These are phyloP conservation scores for Phyllosticta citriasiana DNA, from an alignment of 2,329 filamentous ascomycete genomes.

Conservation along the genomic window DNA sequence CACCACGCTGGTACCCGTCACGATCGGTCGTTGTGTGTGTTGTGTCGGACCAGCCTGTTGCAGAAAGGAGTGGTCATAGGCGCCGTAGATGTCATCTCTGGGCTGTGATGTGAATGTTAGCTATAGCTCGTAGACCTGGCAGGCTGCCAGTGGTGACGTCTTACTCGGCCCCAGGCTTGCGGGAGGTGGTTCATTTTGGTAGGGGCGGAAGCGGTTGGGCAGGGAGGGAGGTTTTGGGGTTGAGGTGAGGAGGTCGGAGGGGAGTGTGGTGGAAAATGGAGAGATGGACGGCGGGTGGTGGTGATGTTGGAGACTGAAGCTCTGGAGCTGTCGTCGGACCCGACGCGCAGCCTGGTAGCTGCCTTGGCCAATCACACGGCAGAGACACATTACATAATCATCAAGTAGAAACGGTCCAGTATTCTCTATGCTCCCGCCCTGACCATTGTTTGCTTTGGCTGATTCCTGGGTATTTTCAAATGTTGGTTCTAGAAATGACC, in stretches of 20 bases:
- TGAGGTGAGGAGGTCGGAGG: slow-evolving; percentile 12
- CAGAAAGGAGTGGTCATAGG: slow-evolving; percentile 83
- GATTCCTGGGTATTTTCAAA: not conserved
- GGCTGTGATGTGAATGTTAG: slow-evolving; percentile 48
- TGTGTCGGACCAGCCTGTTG: slow-evolving; percentile 61
- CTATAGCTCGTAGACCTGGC: not conserved
- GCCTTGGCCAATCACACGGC: slow-evolving; percentile 6
- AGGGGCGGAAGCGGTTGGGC: not conserved
- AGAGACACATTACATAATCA: not conserved
- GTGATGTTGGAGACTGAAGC: slow-evolving; percentile 5
- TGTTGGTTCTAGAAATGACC: not conserved
- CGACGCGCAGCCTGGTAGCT: slow-evolving; percentile 4
- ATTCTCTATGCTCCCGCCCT: not conserved
- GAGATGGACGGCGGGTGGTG: slow-evolving; percentile 6
- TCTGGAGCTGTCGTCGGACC: slow-evolving; percentile 6
- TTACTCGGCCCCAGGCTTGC: slow-evolving; percentile 56
- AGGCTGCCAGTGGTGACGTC: slow-evolving; percentile 15
- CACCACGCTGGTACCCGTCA: slow-evolving; percentile 92
- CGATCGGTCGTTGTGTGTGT: slow-evolving; percentile 85
- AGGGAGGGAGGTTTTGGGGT: slow-evolving; percentile 13
- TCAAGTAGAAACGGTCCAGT: not conserved
- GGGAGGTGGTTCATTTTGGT: slow-evolving; percentile 54
- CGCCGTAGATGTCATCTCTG: slow-evolving; percentile 91
- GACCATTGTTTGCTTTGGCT: not conserved
- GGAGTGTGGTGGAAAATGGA: slow-evolving; percentile 9